Base-by-base conservation (phyloP, 805 yeast species). In the Cyberlindnera amylophila region DNA sequence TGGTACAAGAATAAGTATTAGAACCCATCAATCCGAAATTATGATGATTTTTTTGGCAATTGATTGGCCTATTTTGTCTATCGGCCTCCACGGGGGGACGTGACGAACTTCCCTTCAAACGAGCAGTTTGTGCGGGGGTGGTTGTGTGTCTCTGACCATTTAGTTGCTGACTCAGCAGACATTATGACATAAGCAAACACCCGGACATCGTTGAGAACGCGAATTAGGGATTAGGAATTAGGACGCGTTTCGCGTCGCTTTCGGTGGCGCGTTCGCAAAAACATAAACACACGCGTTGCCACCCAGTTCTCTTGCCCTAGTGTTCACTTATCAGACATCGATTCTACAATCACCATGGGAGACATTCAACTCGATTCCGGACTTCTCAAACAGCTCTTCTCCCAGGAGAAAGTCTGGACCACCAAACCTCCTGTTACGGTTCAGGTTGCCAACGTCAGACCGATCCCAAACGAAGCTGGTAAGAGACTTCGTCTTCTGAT, bases 401-500 rank as follows among this genome's bases (percentile, higher is more conserved):
- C 62, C 1, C 44, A 49, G 19, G 50, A 49, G 23, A 32, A 35
- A 21, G 34, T 42, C 16, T 56, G 57, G 58, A 28, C 29, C 11
- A 44, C 47, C 2, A 36, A 34, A 6, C 39, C 54, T 7, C 66
- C 66, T 4, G 37, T 64, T 42, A 62, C 63, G 8, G 58, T 67
- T 2, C 72, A 68, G 48, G 60, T 67, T 14, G 52, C 62, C 17
- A 65, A 64, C 42, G 54, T 59, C 34, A 67, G 59, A 44, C 63
- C 62, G 10, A 65, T 67, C 36, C 61, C 64, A 14, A 72, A 69
- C 42, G 69, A 65, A 11, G 55, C 57, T 12, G 73, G 73, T 15
- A 67, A 65, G 45, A 59, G 76, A 52, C 54, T 68, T 11, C 65
- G 77, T 51, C 47, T 71, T 39, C 66, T 77, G 66, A 54, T 78